Base-by-base conservation (phyloP, 257 asterid genomes). In the Knoxia roxburghii region DNA sequence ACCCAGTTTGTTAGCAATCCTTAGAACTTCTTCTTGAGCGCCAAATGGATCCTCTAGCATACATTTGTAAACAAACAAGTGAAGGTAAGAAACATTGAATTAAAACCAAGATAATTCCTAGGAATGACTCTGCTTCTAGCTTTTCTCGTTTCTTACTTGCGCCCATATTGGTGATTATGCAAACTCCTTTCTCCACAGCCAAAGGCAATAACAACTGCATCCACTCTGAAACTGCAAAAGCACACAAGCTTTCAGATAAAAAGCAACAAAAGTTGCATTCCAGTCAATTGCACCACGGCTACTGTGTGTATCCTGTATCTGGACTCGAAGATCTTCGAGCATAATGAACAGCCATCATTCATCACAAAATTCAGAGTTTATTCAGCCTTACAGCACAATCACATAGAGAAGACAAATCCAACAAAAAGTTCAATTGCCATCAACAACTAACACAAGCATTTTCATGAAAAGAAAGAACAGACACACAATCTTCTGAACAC, bases 81-180 rank as follows among this genome's bases (percentile, higher is more conserved):
- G 64, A 69, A 62, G 45, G 40, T 68, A 49, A 64, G 55, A 55
- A 52, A 60, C 5, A 9, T 26, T 11, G 15, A 68, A 24, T 27
- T 32, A 10, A 49, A 56, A 24, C 27, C 23, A 13, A 23, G 53
- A 37, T 53, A 60, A 54, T 20, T 51, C 33, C 39, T 23, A 37
- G 46, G 43, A 67, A 56, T 46, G n/a, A n/a, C n/a, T 52, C 35
- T 39, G 41, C 33, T 68, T 9, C 37, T 53, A 10, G 51, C 27
- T 41, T 2, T 45, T 57, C n/a, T 13, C 59, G 69, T 64, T 58
- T 23, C 96, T 81, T 84, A 94, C 97, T 86, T 55, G 96, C 99
- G 71, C 99, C 97, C 99, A 94, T 90, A 76, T 90, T 94, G 68
- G 99, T 88, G 72, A 94, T 80, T 69, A 94, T 88, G 81, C 95